phyloP scores from a whole-genome alignment of 2,329 filamentous ascomycete species.

The Esteya vermicola region DNA sequence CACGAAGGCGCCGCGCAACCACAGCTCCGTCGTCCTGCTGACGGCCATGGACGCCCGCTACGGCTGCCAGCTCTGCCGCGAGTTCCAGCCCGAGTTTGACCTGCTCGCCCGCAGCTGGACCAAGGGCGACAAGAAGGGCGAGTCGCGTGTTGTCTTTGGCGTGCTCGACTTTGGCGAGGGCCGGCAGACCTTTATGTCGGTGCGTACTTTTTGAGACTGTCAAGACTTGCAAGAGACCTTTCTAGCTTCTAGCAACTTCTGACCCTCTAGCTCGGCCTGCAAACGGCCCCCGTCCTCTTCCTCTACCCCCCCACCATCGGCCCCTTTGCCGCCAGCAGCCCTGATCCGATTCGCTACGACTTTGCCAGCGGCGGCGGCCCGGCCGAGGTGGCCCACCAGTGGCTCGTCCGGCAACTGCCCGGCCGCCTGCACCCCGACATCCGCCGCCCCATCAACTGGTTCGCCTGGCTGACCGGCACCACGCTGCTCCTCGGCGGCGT shows the following conservation, averaged over 20 bases:
- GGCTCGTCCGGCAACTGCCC: conserved; percentile 68
- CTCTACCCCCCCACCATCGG: conserved; percentile 78
- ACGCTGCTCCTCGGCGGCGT: conserved; percentile 55
- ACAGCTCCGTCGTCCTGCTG: conserved; percentile 66
- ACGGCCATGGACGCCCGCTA: conserved; percentile 76
- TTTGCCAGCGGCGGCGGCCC: conserved; percentile 64
- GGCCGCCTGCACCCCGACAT: conserved; percentile 64
- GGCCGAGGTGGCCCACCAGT: conserved; percentile 66
- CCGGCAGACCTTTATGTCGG: conserved; percentile 72
- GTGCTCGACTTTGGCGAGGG: conserved; percentile 83
- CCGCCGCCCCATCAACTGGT: conserved; percentile 75
- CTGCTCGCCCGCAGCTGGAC: conserved; percentile 75
- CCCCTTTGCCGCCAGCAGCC: conserved; percentile 56
- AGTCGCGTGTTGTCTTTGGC: conserved; percentile 62
- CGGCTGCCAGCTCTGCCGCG: conserved; percentile 72
- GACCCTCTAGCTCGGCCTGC: conserved; percentile 60
- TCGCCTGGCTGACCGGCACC: conserved; percentile 53
- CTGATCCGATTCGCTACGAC: conserved; percentile 65
- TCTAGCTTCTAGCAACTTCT: neutral
- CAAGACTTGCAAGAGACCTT: no score
- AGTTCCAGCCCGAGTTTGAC: conserved; percentile 93
- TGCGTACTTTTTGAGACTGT: conserved; percentile 36
- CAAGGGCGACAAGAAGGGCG: conserved; percentile 63
- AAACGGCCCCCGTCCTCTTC: conserved; percentile 84
- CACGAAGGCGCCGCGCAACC: conserved; percentile 67